Conservation (phyloP, 2,329 filamentous ascomycete genomes). For the Aspergillus sp. region DNA sequence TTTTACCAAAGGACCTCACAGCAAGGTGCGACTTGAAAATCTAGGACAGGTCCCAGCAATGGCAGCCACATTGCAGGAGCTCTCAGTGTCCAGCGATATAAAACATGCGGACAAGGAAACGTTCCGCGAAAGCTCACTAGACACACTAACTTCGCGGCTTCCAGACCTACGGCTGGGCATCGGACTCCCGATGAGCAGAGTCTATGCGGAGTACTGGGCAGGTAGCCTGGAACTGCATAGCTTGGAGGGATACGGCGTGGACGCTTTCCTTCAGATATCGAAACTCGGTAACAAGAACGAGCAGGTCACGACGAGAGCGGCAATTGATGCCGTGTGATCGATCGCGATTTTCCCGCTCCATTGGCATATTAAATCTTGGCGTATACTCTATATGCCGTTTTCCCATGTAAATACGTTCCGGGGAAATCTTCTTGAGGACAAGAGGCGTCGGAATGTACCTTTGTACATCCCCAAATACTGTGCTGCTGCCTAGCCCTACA, state of each 20-base stretch:
- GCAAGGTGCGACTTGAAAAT: conserved; percentile 75
- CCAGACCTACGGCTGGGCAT: conserved; percentile 88
- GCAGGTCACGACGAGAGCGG: conserved; percentile 75
- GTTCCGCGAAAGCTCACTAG: conserved; percentile 65
- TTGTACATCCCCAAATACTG: neutral
- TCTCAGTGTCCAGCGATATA: conserved; percentile 51
- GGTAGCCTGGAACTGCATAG: conserved; percentile 88
- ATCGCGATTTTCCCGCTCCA: neutral
- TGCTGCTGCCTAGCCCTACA: neutral
- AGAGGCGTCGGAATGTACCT: neutral
- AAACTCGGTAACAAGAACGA: conserved; percentile 98
- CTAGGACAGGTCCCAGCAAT: conserved; percentile 83
- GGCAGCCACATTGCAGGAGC: conserved; percentile 89
- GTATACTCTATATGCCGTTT: neutral
- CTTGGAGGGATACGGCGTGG: conserved; percentile 91
- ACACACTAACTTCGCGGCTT: conserved; percentile 75
- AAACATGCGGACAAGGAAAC: conserved; percentile 33
- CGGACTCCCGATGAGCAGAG: conserved; percentile 86
- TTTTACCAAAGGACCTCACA: conserved; percentile 88
- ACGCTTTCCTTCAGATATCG: conserved; percentile 93
- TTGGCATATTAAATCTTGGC: neutral
- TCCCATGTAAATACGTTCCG: neutral
- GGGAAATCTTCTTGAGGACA: neutral
- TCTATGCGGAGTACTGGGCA: conserved; percentile 98
- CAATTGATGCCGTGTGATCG: conserved; percentile 69